Conservation (phyloP, 2,329 filamentous ascomycete genomes). For the Hansfordia pulvinata region DNA sequence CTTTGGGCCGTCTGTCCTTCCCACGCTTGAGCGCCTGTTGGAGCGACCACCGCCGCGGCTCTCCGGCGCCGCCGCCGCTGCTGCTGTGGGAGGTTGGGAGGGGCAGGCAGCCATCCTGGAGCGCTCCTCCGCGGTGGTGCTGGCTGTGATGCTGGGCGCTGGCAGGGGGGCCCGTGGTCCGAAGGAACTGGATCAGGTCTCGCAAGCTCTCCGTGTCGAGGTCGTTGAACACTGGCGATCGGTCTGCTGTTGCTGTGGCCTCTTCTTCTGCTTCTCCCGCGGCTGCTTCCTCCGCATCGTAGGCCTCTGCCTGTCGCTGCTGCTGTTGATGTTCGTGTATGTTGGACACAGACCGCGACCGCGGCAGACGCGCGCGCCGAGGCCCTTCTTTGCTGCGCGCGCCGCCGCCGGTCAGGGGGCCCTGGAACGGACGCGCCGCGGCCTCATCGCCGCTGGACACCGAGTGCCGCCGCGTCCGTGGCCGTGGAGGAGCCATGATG, state of each 20-base stretch:
- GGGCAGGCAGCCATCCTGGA: conserved; percentile 8
- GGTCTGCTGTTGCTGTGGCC: conserved; percentile 3
- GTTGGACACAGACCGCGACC: conserved; percentile 14
- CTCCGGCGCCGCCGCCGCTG: conserved; percentile 1
- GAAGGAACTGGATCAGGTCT: conserved; percentile 9
- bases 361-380: conserved; percentile 8
- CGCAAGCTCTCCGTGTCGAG: conserved; percentile 7
- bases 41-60: conserved; percentile 7
- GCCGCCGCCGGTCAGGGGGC: conserved; percentile 1
- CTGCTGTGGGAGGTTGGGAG: too few relatives aligned
- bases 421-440: too few relatives aligned
- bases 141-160: conserved; percentile 3
- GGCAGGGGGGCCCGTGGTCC: conserved; percentile 9
- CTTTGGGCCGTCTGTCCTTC: conserved; percentile 8
- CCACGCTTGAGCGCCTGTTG: conserved; percentile 9
- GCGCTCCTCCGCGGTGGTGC: too few relatives aligned
- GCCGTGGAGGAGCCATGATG: too few relatives aligned
- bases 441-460: background rate
- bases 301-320: too few relatives aligned
- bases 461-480: conserved; percentile 1
- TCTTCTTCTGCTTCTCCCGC: too few relatives aligned
- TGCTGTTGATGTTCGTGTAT: conserved; percentile 8
- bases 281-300: too few relatives aligned
- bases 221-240: conserved; percentile 7
- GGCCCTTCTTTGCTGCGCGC: background rate